Conservation (phyloP, 805 yeast genomes). For the Candida succiphila region DNA sequence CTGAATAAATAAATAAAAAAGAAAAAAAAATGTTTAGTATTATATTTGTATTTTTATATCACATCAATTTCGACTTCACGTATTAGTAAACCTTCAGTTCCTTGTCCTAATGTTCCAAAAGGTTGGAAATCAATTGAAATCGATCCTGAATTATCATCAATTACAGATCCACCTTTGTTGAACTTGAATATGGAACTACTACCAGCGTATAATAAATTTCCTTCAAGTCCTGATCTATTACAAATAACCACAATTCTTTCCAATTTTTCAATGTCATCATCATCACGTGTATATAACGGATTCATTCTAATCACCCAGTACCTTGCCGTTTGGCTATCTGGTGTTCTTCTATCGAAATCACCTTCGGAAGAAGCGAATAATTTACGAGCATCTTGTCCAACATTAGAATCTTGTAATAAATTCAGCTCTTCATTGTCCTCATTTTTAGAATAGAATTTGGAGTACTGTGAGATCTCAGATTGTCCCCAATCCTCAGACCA, state of each 20-base stretch:
- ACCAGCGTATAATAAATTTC: constrained; percentile 57
- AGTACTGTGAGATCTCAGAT: constrained; percentile 8
- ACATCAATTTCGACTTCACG: constrained; percentile 40
- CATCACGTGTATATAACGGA: constrained; percentile 11
- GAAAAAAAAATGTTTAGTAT: too few relatives aligned
- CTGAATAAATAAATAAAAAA: too few relatives aligned
- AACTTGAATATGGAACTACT: constrained; percentile 49
- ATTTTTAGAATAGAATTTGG: constrained; percentile 7
- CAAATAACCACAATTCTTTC: constrained; percentile 38
- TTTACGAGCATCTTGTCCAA: not conserved
- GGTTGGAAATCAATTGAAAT: constrained; percentile 34
- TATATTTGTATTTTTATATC: constrained; percentile 1
- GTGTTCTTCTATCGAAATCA: constrained; percentile 5
- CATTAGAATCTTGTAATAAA: constrained; percentile 11
- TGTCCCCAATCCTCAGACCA: constrained; percentile 19
- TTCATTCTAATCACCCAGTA: constrained; percentile 67
- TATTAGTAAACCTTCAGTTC: constrained; percentile 52
- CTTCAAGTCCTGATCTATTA: constrained; percentile 77
- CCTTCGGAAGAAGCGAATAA: not conserved
- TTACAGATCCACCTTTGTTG: constrained; percentile 24
- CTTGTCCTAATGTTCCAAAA: constrained; percentile 50
- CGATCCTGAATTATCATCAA: constrained; percentile 11
- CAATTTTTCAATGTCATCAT: constrained; percentile 6
- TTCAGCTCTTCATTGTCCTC: constrained; percentile 1
- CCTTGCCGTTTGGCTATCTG: constrained; percentile 17